phyloP scores from a whole-genome alignment of 2,329 filamentous ascomycete species.

The Pestalotiopsis sp. region DNA sequence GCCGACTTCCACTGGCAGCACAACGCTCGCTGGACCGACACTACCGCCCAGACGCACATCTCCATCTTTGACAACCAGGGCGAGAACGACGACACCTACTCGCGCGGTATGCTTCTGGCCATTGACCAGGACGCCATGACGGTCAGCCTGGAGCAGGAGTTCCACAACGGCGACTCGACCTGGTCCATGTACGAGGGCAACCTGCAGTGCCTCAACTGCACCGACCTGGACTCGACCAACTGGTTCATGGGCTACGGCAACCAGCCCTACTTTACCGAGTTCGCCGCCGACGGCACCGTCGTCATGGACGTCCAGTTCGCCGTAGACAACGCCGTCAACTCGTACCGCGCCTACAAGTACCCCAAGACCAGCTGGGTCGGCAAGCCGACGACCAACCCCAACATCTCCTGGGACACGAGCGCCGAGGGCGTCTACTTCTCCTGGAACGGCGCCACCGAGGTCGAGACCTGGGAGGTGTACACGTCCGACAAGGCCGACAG shows the following conservation, averaged over 20 bases:
- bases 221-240: slow-evolving; percentile 49
- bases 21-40: slow-evolving; percentile 34
- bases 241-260: slow-evolving; percentile 61
- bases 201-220: slow-evolving; percentile 44
- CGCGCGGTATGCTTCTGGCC: slow-evolving; percentile 47
- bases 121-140: slow-evolving; percentile 46
- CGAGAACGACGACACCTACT: slow-evolving; percentile 25
- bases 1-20: slow-evolving; percentile 42
- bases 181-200: slow-evolving; percentile 46
- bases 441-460: slow-evolving; percentile 50
- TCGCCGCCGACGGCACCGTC: slow-evolving; percentile 45
- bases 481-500: slow-evolving; percentile 3
- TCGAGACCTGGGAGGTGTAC: slow-evolving; percentile 18
- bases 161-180: slow-evolving; percentile 32
- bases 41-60: slow-evolving; percentile 23
- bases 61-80: slow-evolving; percentile 41
- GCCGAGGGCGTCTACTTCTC: slow-evolving; percentile 35
- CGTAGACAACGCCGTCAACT: slow-evolving; percentile 39
- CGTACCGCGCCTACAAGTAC: slow-evolving; percentile 55
- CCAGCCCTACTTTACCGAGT: slow-evolving; percentile 48
- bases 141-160: slow-evolving; percentile 46
- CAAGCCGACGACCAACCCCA: slow-evolving; percentile 21
- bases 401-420: slow-evolving; percentile 12
- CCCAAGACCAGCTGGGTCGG: slow-evolving; percentile 47
- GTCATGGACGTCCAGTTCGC: slow-evolving; percentile 48